These are phyloP conservation scores for Cladosporium halotolerans DNA, from an alignment of 2,329 filamentous ascomycete genomes.

Conservation along the genomic window DNA sequence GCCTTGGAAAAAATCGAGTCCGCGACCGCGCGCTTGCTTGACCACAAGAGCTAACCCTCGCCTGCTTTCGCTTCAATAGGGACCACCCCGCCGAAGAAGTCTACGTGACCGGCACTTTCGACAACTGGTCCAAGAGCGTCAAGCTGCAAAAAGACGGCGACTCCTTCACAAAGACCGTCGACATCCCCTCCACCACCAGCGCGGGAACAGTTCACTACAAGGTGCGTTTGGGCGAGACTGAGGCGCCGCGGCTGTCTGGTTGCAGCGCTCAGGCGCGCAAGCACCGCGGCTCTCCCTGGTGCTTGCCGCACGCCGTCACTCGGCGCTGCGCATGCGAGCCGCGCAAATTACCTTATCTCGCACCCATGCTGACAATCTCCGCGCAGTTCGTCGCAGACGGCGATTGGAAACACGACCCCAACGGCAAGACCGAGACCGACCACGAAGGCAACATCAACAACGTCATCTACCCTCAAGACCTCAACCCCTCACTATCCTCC, in stretches of 20 bases:
- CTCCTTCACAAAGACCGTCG: conserved; percentile 73
- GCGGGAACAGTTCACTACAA: conserved; percentile 81
- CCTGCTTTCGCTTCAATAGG: conserved; percentile 47
- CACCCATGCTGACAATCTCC: conserved; percentile 1
- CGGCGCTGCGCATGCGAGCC: background rate
- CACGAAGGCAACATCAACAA: conserved; percentile 85
- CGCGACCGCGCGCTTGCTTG: background rate
- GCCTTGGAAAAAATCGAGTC: conserved; percentile 1
- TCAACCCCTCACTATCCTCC: conserved; percentile 48
- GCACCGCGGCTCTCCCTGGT: background rate
- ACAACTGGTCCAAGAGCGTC: conserved; percentile 84
- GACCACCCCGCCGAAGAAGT: conserved; percentile 77
- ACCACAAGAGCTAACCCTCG: background rate
- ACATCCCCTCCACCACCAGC: conserved; percentile 56
- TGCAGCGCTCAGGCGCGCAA: background rate
- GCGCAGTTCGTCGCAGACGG: conserved; percentile 89
- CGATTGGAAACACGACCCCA: conserved; percentile 77
- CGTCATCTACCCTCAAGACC: conserved; percentile 70
- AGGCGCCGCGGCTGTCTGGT: background rate
- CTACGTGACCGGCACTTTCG: conserved; percentile 92
- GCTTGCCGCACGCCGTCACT: too few relatives aligned
- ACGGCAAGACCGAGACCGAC: conserved; percentile 76
- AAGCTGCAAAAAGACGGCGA: conserved; percentile 70
- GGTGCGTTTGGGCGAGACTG: conserved; percentile 48
- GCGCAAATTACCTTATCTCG: background rate